These are phyloP conservation scores for Colletotrichum echinochloae DNA, from an alignment of 2,329 filamentous ascomycete species.

Conservation along the genomic window DNA sequence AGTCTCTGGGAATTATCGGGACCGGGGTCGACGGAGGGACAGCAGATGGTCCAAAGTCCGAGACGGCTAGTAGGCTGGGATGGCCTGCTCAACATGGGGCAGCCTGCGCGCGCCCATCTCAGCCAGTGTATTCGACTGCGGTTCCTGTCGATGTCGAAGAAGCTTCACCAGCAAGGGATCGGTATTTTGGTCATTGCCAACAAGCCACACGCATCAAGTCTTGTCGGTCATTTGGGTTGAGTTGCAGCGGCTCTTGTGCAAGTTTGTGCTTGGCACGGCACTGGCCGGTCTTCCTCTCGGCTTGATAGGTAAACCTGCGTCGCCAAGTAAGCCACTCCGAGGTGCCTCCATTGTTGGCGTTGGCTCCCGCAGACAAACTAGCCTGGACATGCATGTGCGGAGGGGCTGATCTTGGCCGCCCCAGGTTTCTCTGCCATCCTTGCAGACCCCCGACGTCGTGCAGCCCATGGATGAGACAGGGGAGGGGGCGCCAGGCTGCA, in stretches of 20 bases:
- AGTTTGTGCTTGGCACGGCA: constrained; percentile 18
- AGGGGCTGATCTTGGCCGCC: constrained; percentile 37
- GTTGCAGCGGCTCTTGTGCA: constrained; percentile 17
- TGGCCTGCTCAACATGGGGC: background rate
- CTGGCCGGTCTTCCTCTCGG: constrained; percentile 7
- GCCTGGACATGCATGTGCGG: constrained; percentile 9
- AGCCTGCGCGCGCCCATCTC: background rate
- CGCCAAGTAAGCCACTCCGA: constrained; percentile 28
- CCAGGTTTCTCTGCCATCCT: constrained; percentile 35
- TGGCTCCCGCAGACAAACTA: constrained; percentile 19
- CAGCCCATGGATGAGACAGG: constrained; percentile 10
- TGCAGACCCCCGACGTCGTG: constrained; percentile 30
- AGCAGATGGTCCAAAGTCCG: constrained; percentile 23
- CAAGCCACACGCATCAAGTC: constrained; percentile 14
- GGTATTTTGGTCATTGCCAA: background rate
- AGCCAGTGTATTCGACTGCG: background rate
- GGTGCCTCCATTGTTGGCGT: constrained; percentile 3
- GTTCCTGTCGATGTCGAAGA: background rate
- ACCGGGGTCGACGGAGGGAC: constrained; percentile 5
- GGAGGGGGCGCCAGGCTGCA: background rate
- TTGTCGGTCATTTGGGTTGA: background rate
- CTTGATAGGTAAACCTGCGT: constrained; percentile 18
- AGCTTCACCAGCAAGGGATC: constrained; percentile 2
- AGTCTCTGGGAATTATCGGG: constrained; percentile 24
- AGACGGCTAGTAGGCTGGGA: constrained; percentile 1